phyloP scores from a whole-genome alignment of 1,284 basidiomycete genomes.

The Sanghuangporus weigelae region DNA sequence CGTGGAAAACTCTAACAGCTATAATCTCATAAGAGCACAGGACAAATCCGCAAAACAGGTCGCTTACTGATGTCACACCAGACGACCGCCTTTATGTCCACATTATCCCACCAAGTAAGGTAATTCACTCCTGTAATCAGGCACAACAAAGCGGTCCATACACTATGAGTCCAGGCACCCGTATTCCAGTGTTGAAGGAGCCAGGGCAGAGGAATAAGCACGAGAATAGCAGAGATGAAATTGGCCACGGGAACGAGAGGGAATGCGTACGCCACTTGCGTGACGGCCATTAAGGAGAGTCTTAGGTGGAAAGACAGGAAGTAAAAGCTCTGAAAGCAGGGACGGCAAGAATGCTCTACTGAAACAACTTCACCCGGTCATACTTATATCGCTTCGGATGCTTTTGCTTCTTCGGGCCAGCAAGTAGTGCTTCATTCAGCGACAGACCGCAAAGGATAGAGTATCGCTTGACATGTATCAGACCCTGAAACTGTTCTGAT shows the following conservation, averaged over 20 bases:
- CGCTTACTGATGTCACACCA: neutral
- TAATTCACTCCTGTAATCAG: neutral
- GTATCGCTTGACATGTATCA: too few relatives aligned
- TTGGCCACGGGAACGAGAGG: neutral
- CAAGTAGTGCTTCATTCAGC: too few relatives aligned
- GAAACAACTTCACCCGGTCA: too few relatives aligned
- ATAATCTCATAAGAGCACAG: neutral
- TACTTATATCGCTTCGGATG: too few relatives aligned
- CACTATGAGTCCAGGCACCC: neutral
- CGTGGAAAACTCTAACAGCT: neutral
- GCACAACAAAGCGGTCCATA: neutral
- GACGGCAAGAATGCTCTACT: too few relatives aligned
- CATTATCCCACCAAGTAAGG: neutral
- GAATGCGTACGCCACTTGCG: neutral
- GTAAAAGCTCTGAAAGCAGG: too few relatives aligned
- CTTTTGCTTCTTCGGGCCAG: too few relatives aligned
- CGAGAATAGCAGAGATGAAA: neutral
- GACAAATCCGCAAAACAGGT: neutral
- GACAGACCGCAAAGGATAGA: too few relatives aligned
- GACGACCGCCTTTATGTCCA: neutral
- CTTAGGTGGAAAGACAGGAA: too few relatives aligned
- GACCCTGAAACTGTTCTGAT: too few relatives aligned
- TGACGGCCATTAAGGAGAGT: neutral
- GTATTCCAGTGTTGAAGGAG: slow-evolving; percentile 1
- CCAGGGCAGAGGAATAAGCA: neutral